Evolutionary conservation across 2,329 filamentous ascomycete genomes (phyloP).

Genomic region (Westerdykella aurantiaca): DNA sequence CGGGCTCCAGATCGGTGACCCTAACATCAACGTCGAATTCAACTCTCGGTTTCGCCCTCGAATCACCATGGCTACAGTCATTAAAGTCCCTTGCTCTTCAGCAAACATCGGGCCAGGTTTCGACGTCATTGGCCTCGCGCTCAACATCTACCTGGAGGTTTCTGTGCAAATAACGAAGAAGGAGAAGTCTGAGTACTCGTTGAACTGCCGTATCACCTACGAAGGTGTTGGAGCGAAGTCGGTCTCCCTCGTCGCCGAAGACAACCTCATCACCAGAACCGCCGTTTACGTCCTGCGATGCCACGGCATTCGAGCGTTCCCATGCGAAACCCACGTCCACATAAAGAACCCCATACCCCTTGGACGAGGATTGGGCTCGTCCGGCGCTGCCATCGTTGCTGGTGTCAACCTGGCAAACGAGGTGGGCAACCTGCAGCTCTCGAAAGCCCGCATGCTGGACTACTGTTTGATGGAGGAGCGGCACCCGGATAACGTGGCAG

Average conservation of each 20-base stretch:
- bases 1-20: no score
- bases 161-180: slow-evolving; percentile 63
- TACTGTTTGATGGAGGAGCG: slow-evolving; percentile 90
- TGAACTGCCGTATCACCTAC: slow-evolving; percentile 89
- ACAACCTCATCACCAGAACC: slow-evolving; percentile 89
- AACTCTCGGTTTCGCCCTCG: no score
- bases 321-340: slow-evolving; percentile 77
- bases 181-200: slow-evolving; percentile 52
- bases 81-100: slow-evolving; percentile 85
- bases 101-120: slow-evolving; percentile 96
- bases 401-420: slow-evolving; percentile 91
- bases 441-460: slow-evolving; percentile 79
- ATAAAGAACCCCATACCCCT: slow-evolving; percentile 94
- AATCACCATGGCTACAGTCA: slow-evolving; percentile 45
- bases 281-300: slow-evolving; percentile 93
- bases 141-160: slow-evolving; percentile 90
- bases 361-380: slow-evolving; percentile 88
- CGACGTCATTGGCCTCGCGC: slow-evolving; percentile 91
- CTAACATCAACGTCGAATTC: no score
- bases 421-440: slow-evolving; percentile 71
- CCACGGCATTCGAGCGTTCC: slow-evolving; percentile 80
- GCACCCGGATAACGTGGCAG: slow-evolving; percentile 61
- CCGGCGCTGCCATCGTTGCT: slow-evolving; percentile 89
- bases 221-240: slow-evolving; percentile 74
- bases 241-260: slow-evolving; percentile 76